Conservation (phyloP, 1,284 basidiomycete species). For the Uromyces viciae-fabae region DNA sequence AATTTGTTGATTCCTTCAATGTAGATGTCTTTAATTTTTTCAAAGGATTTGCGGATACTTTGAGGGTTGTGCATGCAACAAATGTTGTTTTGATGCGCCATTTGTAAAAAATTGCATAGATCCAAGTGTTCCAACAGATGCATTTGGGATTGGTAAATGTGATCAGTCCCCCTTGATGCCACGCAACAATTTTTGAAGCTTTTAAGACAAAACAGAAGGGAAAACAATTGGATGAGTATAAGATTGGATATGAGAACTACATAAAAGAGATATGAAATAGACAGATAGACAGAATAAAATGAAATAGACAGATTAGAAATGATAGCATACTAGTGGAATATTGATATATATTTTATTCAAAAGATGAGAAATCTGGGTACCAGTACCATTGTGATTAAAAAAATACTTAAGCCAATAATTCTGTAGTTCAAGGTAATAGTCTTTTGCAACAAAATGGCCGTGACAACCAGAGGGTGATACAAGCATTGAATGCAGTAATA, state of each 20-base stretch:
- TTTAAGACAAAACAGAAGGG: no score
- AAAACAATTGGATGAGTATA: no score
- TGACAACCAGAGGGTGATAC: neutral
- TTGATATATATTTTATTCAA: neutral
- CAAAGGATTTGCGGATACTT: no score
- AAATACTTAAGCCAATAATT: conserved; percentile 14
- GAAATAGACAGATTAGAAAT: neutral
- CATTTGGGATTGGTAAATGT: neutral
- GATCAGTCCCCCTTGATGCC: neutral
- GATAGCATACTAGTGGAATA: conserved; percentile 5
- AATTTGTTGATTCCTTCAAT: no score
- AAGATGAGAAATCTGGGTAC: neutral
- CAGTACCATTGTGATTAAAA: neutral
- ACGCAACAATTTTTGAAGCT: neutral
- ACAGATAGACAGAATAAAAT: neutral
- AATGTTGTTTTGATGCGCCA: neutral
- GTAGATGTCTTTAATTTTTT: no score
- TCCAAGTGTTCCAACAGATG: neutral
- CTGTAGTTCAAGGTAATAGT: conserved; percentile 22
- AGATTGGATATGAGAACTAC: neutral
- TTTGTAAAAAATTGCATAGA: neutral
- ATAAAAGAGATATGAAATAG: neutral
- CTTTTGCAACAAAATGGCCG: conserved; percentile 2
- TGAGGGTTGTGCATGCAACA: no score
- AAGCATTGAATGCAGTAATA: neutral